Base-by-base conservation (phyloP, 2,329 filamentous ascomycete species). In the Aspergillus sp. region DNA sequence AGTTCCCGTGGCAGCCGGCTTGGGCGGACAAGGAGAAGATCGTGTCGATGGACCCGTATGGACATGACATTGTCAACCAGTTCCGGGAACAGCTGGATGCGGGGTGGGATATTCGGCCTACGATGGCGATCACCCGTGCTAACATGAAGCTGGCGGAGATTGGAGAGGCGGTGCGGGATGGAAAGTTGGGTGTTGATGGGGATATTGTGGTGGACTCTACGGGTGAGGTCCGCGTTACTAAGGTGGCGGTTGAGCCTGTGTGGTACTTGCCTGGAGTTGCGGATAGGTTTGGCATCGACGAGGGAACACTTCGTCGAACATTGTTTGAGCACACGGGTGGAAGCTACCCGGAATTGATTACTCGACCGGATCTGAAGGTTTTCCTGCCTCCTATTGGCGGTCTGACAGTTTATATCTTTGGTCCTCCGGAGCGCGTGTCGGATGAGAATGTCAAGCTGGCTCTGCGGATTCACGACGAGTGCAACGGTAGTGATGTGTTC, bases 61-160 rank as follows among this genome's bases (percentile, higher is more conserved):
- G 93, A 6, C 93, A 97, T 70, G 73, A 95, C 47, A 70, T 94
- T 33, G 95, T 85, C 72, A 86, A 86, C 51, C 82, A 91, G 49
- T 77, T 81, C 37, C 90, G 93, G 57, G 76, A 86, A 39, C 82
- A 85, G 40, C 82, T 96, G 36, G 81, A 88, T 55, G 79, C 94
- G 31, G 68, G 65, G 11, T 66, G 62, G 62, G 88, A 95, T 62
- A 87, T 95, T 51, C 79, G 90, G 33, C 90, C 90, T 5, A 95
- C 90, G 0, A 95, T 95, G 64, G 90, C 90, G 10, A 81, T 96
- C 40, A 96, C 90, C 1, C 88, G 86, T 58, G 90, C 90, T 27
- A 90, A 95, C 61, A 96, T 96, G 90, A 93, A 88, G 73, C 74
- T 97, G n/a, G 89, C 93, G 1, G 93, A 98, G 66, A 80, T 98